Conservation (phyloP, 1,139 yeast genomes). For the Sugiyamaella neomexicana region DNA sequence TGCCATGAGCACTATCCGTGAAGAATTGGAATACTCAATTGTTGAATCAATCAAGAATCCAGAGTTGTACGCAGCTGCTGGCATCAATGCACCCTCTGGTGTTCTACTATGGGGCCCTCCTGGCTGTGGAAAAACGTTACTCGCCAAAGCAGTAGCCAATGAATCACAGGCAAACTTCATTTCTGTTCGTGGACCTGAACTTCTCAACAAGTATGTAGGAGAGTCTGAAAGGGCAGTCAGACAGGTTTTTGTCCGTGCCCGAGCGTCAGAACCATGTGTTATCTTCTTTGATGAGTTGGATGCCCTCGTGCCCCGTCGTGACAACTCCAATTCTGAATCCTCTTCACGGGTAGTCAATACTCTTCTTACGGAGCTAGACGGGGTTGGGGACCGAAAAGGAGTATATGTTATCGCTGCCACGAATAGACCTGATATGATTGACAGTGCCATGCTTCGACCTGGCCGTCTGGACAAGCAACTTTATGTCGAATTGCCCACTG, state of each 20-base stretch:
- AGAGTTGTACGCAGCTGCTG: slow-evolving; percentile 83
- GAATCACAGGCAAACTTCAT: slow-evolving; percentile 95
- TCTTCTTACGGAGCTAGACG: slow-evolving; percentile 88
- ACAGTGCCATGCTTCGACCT: slow-evolving; percentile 96
- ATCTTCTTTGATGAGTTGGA: slow-evolving; percentile 95
- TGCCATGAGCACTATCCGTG: slow-evolving; percentile 74
- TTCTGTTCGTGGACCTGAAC: slow-evolving; percentile 92
- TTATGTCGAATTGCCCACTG: slow-evolving; percentile 83
- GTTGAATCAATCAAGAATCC: slow-evolving; percentile 96
- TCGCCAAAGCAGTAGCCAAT: slow-evolving; percentile 97
- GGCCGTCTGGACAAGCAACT: slow-evolving; percentile 93
- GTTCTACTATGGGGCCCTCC: slow-evolving; percentile 99
- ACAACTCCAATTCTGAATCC: slow-evolving; percentile 77
- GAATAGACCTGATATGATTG: slow-evolving; percentile 96
- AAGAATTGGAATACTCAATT: slow-evolving; percentile 94
- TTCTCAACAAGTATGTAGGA: slow-evolving; percentile 92
- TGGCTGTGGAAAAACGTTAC: slow-evolving; percentile 94
- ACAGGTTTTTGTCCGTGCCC: slow-evolving; percentile 90
- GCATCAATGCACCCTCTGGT: slow-evolving; percentile 96
- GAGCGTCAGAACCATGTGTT: slow-evolving; percentile 94
- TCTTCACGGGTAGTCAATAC: slow-evolving; percentile 95
- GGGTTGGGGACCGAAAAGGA: slow-evolving; percentile 88
- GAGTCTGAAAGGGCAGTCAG: slow-evolving; percentile 94
- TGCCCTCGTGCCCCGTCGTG: slow-evolving; percentile 94
- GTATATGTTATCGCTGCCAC: slow-evolving; percentile 96